Evolutionary conservation across 345 rosid species (phyloP), one percentile per base, ranked within the genome.

Genomic region (Diplotaxis tenuifolia): DNA sequence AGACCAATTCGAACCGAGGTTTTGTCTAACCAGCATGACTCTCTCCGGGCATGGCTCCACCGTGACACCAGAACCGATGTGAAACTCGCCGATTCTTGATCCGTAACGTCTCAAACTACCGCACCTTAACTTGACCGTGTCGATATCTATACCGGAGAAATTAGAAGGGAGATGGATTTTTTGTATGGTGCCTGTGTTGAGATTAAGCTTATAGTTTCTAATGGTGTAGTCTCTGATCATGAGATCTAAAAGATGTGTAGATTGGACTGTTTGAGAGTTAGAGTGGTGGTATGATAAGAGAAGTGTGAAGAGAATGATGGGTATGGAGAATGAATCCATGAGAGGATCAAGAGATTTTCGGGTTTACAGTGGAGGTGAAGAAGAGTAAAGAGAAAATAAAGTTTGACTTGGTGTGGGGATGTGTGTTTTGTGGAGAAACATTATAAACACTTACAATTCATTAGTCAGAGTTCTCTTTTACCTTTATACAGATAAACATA

Each of bases 141-240:
- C 68, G 32, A 79, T 74, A 29, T 76, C 73, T 74, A 92, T 90
- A 65, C 93, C 93, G 0, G 99, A 89, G 78, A 95, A 84, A 55
- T 89, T 95, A 19, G 86, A 83, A 1, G 99, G 97, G 52, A 95
- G 82, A 9, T 80, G 29, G 14, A 91, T 84, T 12, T 84, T 54
- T 28, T 87, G 91, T 10, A 83, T 12, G 15, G 29, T 74, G 7
- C 96, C 96, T 47, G 98, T 94, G 71, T 47, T 82, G 63, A 87
- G 67, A 50, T 65, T 79, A 8, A 70, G 74, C 82, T 75, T 72
- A 62, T 75, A 86, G 83, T 87, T 88, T 75, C 82, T 81, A 69
- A 89, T 80, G 10, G 91, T 84, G 84, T 89, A 88, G 72, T 95
- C 96, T 75, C 89, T 83, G 50, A 89, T 86, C 68, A 89, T 75